Base-by-base conservation (phyloP, 768 basidiomycete species). In the Terana coerulea region DNA sequence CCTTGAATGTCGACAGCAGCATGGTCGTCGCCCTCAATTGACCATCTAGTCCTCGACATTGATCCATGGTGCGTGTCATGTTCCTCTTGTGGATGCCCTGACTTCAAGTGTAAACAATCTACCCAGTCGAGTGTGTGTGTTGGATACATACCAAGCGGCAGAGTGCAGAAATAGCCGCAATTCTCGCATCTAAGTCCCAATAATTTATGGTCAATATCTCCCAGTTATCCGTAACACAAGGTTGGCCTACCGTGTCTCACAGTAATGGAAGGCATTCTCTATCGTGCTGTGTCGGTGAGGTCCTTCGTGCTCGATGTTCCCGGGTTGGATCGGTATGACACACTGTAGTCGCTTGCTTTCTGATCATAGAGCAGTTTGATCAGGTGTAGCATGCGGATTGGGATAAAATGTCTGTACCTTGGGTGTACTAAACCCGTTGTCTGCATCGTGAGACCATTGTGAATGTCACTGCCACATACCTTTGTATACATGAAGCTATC, bases 401-500 rank as follows among this genome's bases (percentile, higher is more conserved):
- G n/a, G n/a, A n/a, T n/a, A n/a, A n/a, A n/a, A n/a, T n/a, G n/a
- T n/a, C n/a, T n/a, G n/a, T 47, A 79, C 78, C 76, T 70, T 82
- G 81, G 2, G 75, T 70, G 59, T 81, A 82, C 80, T 82, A 35
- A 3, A 26, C 19, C 28, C n/a, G 33, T 37, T 34, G 2, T 49
- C 43, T 15, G 39, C n/a, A n/a, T n/a, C n/a, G 17, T n/a, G n/a
- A n/a, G n/a, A n/a, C n/a, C n/a, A n/a, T n/a, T n/a, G n/a, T n/a
- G n/a, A 8, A 8, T 52, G 60, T 22, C 12, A 24, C 12, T 17
- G 30, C n/a, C n/a, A n/a, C n/a, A 29, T n/a, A 79, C 83, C 72
- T 84, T 84, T 0, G 84, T 85, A 45, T 80, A 85, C 58, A 79
- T 75, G 57, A 83, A 85, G 0, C 75, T 81, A 52, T 82, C 79